Evolutionary conservation across 345 rosid genomes (phyloP), one percentile per base, ranked within the genome.

Genomic region (Citrus glauca): DNA sequence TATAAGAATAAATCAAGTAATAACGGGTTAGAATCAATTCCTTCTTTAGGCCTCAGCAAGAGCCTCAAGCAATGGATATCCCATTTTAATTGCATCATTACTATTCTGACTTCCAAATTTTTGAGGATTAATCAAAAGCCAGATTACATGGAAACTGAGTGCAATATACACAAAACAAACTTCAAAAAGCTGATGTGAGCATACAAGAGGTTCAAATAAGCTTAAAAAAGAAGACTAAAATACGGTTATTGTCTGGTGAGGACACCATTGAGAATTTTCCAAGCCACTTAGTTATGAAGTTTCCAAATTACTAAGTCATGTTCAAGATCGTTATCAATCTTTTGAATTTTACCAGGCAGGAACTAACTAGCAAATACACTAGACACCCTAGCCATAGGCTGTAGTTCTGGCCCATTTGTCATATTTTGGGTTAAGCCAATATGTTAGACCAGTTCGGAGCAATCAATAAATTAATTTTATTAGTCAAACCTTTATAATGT

Each of bases 1-100:
- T 56, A 81, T 32, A 66, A 61, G 50, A 55, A 66, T 56, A 66
- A 19, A 66, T 38, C 45, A 66, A 55, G 24, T 57, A 64, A 59
- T 35, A 56, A 55, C 62, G 1, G 66, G 45, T 60, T 28, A 25
- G 70, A 73, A 37, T 48, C 62, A 76, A 50, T 60, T 33, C 59
- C 77, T 19, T 75, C 53, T 63, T 17, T 63, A 42, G 25, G 62
- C 71, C 68, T 27, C 75, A 9, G 17, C 25, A 69, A n/a, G 62
- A 37, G 56, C 10, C 30, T 59, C 71, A 56, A 35, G 63, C 74
- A 69, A 70, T 22, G 59, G 30, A 55, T 10, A 28, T 24, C 67
- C 32, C 28, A 33, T 57, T 57, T 35, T 25, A 60, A 56, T 9
- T 17, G 67, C 60, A 27, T 35, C 11, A 11, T 60, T 63, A 74